Evolutionary conservation across 345 rosid species (phyloP).

Genomic region (Psidium friedrichsthalianum): DNA sequence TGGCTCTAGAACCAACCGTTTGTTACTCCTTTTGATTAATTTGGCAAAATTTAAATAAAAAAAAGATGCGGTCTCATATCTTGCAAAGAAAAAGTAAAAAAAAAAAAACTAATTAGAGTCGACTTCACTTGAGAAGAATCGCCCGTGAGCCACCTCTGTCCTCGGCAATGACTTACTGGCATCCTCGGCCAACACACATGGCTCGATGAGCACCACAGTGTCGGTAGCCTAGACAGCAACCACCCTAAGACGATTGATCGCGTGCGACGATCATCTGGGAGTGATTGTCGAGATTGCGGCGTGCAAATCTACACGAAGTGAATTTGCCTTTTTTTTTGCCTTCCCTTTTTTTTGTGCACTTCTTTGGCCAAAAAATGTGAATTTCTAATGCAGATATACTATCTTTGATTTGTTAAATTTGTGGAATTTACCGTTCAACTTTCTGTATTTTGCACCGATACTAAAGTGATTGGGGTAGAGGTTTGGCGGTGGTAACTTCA

Average conservation of each 20-base stretch:
- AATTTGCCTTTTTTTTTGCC: not conserved
- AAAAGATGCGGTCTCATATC: accelerated
- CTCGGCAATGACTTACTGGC: not conserved
- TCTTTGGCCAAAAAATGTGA: not conserved
- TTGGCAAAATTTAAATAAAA: not conserved
- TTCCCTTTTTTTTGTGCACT: not conserved
- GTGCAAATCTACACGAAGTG: not conserved
- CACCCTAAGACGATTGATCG: not conserved
- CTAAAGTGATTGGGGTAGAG: not conserved
- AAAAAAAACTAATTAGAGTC: not conserved
- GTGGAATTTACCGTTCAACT: not conserved
- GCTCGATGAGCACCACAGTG: not conserved
- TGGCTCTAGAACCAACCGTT: not conserved
- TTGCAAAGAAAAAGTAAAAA: not conserved
- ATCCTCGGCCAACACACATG: not conserved
- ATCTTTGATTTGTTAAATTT: not conserved
- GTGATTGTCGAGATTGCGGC: not conserved
- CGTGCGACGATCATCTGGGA: not conserved
- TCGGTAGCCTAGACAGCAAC: not conserved
- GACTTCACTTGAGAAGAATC: not conserved
- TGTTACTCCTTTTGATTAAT: not conserved
- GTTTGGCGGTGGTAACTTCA: not conserved
- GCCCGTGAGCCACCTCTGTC: not conserved
- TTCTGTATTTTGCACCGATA: not conserved
- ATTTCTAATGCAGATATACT: not conserved